Evolutionary conservation across 768 basidiomycete genomes (phyloP).

Genomic region (Fibroporia radiculosa): DNA sequence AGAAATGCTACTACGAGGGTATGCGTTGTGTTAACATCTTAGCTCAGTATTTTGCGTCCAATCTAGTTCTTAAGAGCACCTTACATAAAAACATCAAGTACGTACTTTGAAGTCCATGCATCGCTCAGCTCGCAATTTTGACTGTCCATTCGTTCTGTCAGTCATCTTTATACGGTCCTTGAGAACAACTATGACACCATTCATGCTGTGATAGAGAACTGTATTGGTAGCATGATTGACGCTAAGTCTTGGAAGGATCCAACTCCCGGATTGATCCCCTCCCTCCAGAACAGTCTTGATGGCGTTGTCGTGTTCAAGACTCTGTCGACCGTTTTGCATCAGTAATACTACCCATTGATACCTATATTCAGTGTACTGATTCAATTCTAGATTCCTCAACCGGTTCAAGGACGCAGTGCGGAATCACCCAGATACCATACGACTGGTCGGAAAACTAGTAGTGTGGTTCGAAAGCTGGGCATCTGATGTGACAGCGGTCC

Average conservation of each 20-base stretch:
- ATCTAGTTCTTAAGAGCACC: conserved; percentile 51
- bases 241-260: conserved; percentile 28
- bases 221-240: conserved; percentile 14
- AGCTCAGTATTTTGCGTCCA: conserved; percentile 49
- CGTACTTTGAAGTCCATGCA: conserved; percentile 8
- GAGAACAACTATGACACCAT: conserved; percentile 33
- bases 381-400: conserved; percentile 20
- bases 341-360: conserved; percentile 29
- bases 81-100: conserved; percentile 45
- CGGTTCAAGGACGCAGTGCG: conserved; percentile 21
- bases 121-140: conserved; percentile 1
- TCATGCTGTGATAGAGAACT: conserved; percentile 29
- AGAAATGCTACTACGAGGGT: neutral
- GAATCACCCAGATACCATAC: conserved; percentile 10
- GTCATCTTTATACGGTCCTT: conserved; percentile 18
- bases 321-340: conserved; percentile 39
- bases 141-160: conserved; percentile 10
- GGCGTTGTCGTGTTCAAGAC: conserved; percentile 39
- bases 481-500: conserved; percentile 11
- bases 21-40: neutral
- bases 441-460: conserved; percentile 16
- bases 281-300: conserved; percentile 15
- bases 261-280: neutral
- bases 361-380: neutral
- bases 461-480: conserved; percentile 21